Base-by-base conservation (phyloP, 257 asterid species). In the Solanum bulbocastanum region DNA sequence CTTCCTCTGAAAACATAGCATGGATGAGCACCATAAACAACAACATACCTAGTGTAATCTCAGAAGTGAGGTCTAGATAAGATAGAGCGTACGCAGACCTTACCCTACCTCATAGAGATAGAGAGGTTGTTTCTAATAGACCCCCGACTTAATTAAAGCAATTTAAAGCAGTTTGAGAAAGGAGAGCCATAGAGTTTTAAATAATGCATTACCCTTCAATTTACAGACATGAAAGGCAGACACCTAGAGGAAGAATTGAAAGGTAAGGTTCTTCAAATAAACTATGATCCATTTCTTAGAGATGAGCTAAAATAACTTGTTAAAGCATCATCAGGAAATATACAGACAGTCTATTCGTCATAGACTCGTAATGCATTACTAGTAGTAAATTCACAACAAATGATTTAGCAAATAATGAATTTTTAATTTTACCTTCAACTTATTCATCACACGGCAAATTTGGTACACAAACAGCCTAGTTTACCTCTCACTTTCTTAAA, bases 401-500 rank as follows among this genome's bases (percentile, higher is more conserved):
- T 13, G 15, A 44, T 81, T 16, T 46, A 15, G 68, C 42, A 81
- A 79, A 49, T 46, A 81, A 46, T 9, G 37, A 81, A 46, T 14
- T 49, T 73, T 49, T 33, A 46, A 46, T 49, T 40, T 85, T 49
- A 32, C 84, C 36, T n/a, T 39, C 33, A 72, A 52, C 84, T 72
- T 44, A 60, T 72, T 86, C 49, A 73, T 68, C 66, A 39, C 65
- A 30, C 13, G n/a, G 25, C 22, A 11, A 49, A 52, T 86, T 32
- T 39, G 32, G 46, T 44, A 33, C 84, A 69, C 74, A 73, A 85
- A 85, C 44, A 9, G 10, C 65, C 65, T 40, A n/a, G 39, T 79
- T 79, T 44, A 79, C 25, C 72, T 69, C 88, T 86, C 88, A 86
- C 88, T 86, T 71, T 73, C 66, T 73, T 71, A 73, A 86, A 49